A percentile compares a stretch with the other conserved stretches of the same genome.
phyloP scores from a whole-genome alignment of 352 stramenopile genomes.

The Globisporangium cystogenes region DNA sequence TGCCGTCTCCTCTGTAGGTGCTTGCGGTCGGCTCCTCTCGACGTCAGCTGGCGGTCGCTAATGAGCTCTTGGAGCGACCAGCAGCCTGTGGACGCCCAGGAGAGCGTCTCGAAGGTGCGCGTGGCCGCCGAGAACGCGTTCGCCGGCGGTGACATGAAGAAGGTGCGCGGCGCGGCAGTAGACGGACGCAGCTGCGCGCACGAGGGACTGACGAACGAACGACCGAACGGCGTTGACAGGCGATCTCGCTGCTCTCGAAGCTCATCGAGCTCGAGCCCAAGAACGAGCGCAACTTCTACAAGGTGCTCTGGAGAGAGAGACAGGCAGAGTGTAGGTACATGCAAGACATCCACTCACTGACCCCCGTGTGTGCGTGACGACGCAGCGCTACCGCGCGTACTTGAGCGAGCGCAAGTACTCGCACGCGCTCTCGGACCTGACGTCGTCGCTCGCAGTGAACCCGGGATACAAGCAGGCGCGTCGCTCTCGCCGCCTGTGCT shows the following conservation, averaged over 20 bases:
- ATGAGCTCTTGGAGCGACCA: neutral
- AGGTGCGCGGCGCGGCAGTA: no score
- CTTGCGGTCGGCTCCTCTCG: constrained; percentile 1
- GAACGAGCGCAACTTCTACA: constrained; percentile 85
- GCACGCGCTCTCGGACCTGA: constrained; percentile 63
- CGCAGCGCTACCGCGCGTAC: constrained; percentile 64
- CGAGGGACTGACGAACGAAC: neutral
- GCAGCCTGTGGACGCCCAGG: constrained; percentile 21
- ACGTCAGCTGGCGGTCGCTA: no score
- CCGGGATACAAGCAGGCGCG: constrained; percentile 66
- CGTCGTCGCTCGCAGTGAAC: constrained; percentile 64
- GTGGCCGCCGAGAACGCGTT: constrained; percentile 78
- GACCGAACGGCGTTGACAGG: constrained; percentile 17
- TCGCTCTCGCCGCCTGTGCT: no score
- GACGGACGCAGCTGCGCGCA: no score
- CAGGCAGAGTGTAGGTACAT: no score
- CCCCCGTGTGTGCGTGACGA: no score
- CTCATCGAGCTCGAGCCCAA: constrained; percentile 71
- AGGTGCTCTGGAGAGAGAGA: constrained; percentile 15
- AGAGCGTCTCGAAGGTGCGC: constrained; percentile 52
- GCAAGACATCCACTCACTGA: no score
- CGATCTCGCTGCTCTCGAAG: constrained; percentile 73
- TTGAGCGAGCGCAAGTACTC: constrained; percentile 78
- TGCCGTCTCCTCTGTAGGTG: constrained; percentile 8
- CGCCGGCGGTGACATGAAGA: constrained; percentile 72